Evolutionary conservation across 2,329 filamentous ascomycete species (phyloP).

Genomic region (Nemania serpens): DNA sequence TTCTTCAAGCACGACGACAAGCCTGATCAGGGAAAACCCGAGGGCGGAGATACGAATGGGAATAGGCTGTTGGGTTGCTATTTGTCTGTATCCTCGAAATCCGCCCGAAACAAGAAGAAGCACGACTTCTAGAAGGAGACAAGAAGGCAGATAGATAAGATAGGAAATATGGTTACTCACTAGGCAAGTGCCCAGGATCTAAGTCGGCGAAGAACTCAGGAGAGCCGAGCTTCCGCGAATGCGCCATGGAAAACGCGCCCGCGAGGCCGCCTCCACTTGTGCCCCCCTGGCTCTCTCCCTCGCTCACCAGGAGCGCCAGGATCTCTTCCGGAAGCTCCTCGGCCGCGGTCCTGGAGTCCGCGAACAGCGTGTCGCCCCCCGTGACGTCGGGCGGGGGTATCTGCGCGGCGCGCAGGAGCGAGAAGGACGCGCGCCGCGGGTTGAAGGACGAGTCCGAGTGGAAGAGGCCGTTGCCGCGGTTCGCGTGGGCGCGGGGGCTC

Average conservation of each 20-base stretch:
- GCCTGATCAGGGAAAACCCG: no score
- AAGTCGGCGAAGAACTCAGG: conserved; percentile 54
- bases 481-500: conserved; percentile 32
- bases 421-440: conserved; percentile 56
- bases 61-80: no score
- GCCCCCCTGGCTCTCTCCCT: conserved; percentile 19
- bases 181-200: conserved; percentile 45
- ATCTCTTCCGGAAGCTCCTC: conserved; percentile 48
- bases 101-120: no score
- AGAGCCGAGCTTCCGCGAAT: conserved; percentile 56
- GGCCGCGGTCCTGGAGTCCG: conserved; percentile 57
- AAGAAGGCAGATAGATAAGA: background rate
- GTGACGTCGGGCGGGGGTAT: conserved; percentile 51
- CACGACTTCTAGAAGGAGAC: no score
- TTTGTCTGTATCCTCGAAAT: no score
- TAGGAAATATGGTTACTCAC: background rate
- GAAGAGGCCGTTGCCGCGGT: conserved; percentile 54
- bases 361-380: conserved; percentile 56
- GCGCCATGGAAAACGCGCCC: conserved; percentile 55
- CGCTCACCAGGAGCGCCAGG: conserved; percentile 40
- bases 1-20: no score
- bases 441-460: conserved; percentile 62
- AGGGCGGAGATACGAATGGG: no score
- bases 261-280: conserved; percentile 47
- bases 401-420: conserved; percentile 54